Percentiles rank a stretch among this genome's conserved stretches.
These are phyloP conservation scores for Coniochaeta sp. DNA, from an alignment of 2,329 filamentous ascomycete species.

Conservation along the genomic window DNA sequence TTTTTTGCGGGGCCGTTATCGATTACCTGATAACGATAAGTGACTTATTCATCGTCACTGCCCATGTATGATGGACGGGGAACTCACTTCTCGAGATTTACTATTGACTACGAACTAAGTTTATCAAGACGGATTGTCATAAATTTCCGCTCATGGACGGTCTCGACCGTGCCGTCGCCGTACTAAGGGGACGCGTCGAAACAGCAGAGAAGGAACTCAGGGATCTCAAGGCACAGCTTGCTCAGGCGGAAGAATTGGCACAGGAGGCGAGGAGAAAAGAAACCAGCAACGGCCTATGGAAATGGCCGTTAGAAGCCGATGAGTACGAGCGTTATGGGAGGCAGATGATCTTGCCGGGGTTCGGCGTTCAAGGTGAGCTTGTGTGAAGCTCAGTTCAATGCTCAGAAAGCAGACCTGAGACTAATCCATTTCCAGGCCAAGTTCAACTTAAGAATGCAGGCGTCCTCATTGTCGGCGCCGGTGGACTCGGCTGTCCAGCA, in stretches of 20 bases:
- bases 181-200: conserved; percentile 37
- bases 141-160: conserved; percentile 23
- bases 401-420: not conserved
- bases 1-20: not conserved
- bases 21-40: not conserved
- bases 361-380: conserved; percentile 62
- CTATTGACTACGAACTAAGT: too few species aligned
- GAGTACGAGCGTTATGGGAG: conserved; percentile 86
- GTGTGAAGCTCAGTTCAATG: not conserved
- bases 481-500: conserved; percentile 86
- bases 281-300: conserved; percentile 16
- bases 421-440: conserved; percentile 50
- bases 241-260: conserved; percentile 23
- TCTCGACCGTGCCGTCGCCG: conserved; percentile 13
- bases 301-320: conserved; percentile 61
- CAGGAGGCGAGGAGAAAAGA: not conserved
- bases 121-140: not conserved
- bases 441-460: conserved; percentile 60
- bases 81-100: too few species aligned
- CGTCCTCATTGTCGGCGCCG: conserved; percentile 78
- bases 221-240: conserved; percentile 35
- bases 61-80: too few species aligned
- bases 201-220: conserved; percentile 39
- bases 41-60: not conserved
- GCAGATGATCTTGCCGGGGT: conserved; percentile 79